Conservation (phyloP, 78 protist species). For the Diacronema lutheri region DNA sequence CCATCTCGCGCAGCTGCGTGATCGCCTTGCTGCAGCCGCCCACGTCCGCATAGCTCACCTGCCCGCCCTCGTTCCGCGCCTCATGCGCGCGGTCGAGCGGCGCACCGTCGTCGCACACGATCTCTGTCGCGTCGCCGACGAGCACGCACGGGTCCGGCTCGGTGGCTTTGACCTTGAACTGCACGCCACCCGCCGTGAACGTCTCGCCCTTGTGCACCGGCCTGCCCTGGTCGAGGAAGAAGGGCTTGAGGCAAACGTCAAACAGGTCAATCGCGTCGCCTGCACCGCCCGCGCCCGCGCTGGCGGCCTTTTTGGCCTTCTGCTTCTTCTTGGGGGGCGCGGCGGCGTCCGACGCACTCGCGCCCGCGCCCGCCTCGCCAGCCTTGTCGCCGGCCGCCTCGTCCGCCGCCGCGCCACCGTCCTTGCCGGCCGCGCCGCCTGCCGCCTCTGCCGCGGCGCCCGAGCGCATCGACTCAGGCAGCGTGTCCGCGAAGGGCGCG, state of each 20-base stretch:
- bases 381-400: no score
- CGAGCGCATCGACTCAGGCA: no score
- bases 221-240: neutral
- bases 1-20: conserved; percentile 87
- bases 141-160: conserved; percentile 79
- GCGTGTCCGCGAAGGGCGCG: no score
- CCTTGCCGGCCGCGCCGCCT: no score
- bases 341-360: no score
- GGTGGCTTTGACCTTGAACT: conserved; percentile 96
- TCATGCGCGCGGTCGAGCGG: conserved; percentile 98
- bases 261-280: neutral
- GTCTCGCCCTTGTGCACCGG: neutral
- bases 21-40: conserved; percentile 98
- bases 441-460: no score
- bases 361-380: no score
- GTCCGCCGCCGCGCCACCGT: no score
- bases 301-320: neutral
- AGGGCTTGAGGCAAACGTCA: neutral
- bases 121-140: conserved; percentile 27
- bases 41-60: conserved; percentile 97
- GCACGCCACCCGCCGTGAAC: conserved; percentile 68
- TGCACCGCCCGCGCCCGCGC: neutral
- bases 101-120: conserved; percentile 96
- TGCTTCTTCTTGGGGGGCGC: neutral
- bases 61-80: conserved; percentile 6